Evolutionary conservation across 108 stramenopile species (phyloP).

Genomic region (Nitzschia sp.): DNA sequence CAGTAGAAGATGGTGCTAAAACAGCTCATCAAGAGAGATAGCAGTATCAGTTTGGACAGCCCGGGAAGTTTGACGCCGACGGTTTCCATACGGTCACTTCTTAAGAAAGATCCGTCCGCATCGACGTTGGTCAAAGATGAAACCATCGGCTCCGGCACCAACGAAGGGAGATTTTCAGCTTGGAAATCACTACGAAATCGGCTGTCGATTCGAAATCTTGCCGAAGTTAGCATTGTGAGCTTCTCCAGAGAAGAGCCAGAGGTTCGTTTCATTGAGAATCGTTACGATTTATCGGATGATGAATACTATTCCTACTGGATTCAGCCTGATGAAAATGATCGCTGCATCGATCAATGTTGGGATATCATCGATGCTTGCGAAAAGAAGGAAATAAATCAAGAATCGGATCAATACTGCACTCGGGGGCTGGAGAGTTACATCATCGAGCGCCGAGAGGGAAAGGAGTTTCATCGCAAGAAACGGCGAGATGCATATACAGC

Average conservation of each 20-base stretch:
- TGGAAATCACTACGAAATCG: neutral
- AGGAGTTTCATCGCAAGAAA: neutral
- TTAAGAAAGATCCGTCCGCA: too few relatives aligned
- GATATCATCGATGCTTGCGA: neutral
- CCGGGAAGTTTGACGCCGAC: too few relatives aligned
- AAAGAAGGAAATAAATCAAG: neutral
- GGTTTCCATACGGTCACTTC: too few relatives aligned
- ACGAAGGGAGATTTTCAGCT: too few relatives aligned
- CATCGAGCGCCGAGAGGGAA: neutral
- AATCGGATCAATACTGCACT: neutral
- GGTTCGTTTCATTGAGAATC: neutral
- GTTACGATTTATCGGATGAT: neutral
- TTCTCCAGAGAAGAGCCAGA: neutral
- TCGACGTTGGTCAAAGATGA: too few relatives aligned
- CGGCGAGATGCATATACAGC: neutral
- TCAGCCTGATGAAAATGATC: neutral
- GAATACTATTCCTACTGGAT: neutral
- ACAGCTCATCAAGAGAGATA: too few relatives aligned
- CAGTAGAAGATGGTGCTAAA: too few relatives aligned
- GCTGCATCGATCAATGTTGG: neutral
- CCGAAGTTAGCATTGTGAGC: too few relatives aligned
- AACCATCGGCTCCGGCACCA: too few relatives aligned
- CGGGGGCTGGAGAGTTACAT: slow-evolving; percentile 3
- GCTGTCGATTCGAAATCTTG: neutral
- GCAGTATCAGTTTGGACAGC: too few relatives aligned